Evolutionary conservation across 1,284 basidiomycete genomes (phyloP).

Genomic region (Leccinum pachyderme): DNA sequence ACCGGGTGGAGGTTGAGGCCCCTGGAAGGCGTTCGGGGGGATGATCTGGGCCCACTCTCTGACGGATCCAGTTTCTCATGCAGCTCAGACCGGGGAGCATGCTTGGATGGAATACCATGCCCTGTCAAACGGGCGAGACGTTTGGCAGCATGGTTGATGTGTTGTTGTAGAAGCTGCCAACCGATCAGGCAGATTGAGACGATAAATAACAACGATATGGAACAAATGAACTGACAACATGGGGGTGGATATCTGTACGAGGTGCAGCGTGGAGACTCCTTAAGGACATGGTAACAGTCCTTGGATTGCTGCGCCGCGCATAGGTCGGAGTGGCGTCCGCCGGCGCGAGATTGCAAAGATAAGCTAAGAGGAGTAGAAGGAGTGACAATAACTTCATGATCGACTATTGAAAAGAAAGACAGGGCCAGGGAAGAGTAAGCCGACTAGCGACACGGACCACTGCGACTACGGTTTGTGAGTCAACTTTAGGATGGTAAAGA

Average conservation of each 20-base stretch:
- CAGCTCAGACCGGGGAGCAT: constrained; percentile 50
- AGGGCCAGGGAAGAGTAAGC: background rate
- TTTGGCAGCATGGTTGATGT: constrained; percentile 63
- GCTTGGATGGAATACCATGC: constrained; percentile 47
- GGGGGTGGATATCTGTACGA: constrained; percentile 50
- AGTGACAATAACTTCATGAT: constrained; percentile 22
- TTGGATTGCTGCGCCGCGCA: constrained; percentile 11
- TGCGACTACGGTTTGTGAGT: background rate
- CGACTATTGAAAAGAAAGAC: background rate
- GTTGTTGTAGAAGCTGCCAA: constrained; percentile 62
- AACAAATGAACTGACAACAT: constrained; percentile 49
- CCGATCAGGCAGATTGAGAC: background rate
- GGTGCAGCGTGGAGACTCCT: constrained; percentile 20
- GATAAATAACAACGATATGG: background rate
- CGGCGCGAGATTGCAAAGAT: constrained; percentile 10
- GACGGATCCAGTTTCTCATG: constrained; percentile 50
- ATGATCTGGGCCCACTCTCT: constrained; percentile 29
- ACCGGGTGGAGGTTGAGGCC: background rate
- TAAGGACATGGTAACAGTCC: constrained; percentile 29
- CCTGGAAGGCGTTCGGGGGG: constrained; percentile 6
- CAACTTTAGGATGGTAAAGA: constrained; percentile 22
- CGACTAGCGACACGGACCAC: constrained; percentile 15
- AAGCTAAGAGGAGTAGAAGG: constrained; percentile 21
- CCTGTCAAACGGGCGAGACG: constrained; percentile 72
- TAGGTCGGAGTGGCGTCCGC: constrained; percentile 20